Evolutionary conservation across 129 eudicot species (phyloP).

Genomic region (Oenanthe sinensis): DNA sequence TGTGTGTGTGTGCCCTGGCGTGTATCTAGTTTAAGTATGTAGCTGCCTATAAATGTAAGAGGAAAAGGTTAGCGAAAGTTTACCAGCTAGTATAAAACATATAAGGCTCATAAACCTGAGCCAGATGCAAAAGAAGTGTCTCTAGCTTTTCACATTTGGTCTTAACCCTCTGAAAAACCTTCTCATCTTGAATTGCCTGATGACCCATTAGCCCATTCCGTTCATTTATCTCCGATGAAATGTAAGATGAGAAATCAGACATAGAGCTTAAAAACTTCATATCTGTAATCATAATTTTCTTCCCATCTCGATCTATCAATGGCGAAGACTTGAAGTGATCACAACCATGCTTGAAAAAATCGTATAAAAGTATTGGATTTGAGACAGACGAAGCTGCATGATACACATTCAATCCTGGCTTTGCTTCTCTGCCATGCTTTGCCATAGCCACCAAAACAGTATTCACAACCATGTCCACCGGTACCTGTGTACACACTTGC

Average conservation of each 20-base stretch:
- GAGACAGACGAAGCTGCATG: slow-evolving; percentile 30
- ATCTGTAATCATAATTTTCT: neutral
- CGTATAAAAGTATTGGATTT: slow-evolving; percentile 24
- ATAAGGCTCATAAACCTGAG: slow-evolving; percentile 2
- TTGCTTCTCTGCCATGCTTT: slow-evolving; percentile 20
- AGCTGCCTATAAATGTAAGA: slow-evolving; percentile 5
- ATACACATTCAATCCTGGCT: slow-evolving; percentile 25
- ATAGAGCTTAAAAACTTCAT: slow-evolving; percentile 16
- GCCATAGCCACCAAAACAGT: slow-evolving; percentile 31
- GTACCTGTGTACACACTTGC: slow-evolving; percentile 20
- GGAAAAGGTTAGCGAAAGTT: neutral
- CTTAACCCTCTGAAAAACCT: neutral
- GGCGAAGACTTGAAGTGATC: slow-evolving; percentile 33
- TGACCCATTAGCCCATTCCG: neutral
- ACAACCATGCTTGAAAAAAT: neutral
- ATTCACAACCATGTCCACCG: slow-evolving; percentile 48
- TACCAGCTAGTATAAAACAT: neutral
- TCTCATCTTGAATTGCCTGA: neutral
- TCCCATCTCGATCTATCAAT: slow-evolving; percentile 16
- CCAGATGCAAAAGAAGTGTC: neutral
- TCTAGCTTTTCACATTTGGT: neutral
- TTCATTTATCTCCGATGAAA: slow-evolving; percentile 7
- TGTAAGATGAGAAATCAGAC: slow-evolving; percentile 8
- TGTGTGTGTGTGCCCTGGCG: neutral
- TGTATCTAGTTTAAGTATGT: neutral